phyloP scores from a whole-genome alignment of 164 flowering plant species.

The Magnolia kwangsiensis region DNA sequence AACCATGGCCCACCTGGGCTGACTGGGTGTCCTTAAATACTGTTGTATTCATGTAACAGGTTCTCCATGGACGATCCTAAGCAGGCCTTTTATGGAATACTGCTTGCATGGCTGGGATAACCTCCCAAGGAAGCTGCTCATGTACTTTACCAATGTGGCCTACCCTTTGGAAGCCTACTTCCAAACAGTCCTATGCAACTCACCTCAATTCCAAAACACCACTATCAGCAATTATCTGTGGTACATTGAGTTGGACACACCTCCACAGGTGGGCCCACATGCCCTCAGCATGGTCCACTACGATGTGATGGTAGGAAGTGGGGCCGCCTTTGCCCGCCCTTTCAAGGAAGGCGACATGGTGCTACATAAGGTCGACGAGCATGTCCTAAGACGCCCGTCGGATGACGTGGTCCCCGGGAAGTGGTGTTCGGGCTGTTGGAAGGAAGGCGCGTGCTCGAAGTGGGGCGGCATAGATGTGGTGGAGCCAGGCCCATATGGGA shows the following conservation, averaged over 20 bases:
- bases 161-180: constrained; percentile 43
- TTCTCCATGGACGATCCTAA: constrained; percentile 43
- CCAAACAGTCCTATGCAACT: constrained; percentile 53
- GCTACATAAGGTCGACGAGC: constrained; percentile 31
- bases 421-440: constrained; percentile 43
- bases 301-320: constrained; percentile 13
- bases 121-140: constrained; percentile 44
- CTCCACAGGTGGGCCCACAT: constrained; percentile 13
- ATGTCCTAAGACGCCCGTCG: constrained; percentile 21
- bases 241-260: constrained; percentile 16
- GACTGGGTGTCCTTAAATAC: not conserved
- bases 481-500: constrained; percentile 63
- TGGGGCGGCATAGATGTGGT: constrained; percentile 74
- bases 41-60: constrained; percentile 20
- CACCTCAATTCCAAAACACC: constrained; percentile 42
- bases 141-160: constrained; percentile 43
- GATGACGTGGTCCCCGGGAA: constrained; percentile 32
- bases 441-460: constrained; percentile 64
- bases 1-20: not conserved
- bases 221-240: constrained; percentile 32
- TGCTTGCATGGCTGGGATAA: constrained; percentile 54
- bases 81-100: constrained; percentile 41
- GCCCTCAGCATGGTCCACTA: constrained; percentile 15
- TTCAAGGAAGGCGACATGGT: constrained; percentile 22
- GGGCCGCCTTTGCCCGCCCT: constrained; percentile 38